Percentiles rank a stretch among this genome's conserved stretches.
phyloP scores from a whole-genome alignment of 2,329 filamentous ascomycete species.

The Paraconiothyrium sp. region DNA sequence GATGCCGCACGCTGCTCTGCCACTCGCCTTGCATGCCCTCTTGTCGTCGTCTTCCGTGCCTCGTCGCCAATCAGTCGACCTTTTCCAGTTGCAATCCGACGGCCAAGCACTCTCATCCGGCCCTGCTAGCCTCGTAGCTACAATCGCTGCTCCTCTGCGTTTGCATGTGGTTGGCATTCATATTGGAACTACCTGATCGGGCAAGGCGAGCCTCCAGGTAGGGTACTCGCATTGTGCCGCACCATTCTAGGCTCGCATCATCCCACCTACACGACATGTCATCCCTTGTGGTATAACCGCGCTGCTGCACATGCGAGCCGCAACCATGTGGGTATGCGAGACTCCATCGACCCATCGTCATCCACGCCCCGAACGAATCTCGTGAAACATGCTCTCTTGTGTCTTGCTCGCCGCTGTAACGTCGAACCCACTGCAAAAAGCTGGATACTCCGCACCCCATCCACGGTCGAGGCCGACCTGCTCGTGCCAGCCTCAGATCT shows the following conservation, averaged over 20 bases:
- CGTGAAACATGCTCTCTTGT: constrained; percentile 12
- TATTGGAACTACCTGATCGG: neutral
- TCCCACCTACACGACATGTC: neutral
- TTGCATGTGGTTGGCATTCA: constrained; percentile 6
- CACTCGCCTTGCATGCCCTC: constrained; percentile 1
- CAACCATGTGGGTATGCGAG: neutral
- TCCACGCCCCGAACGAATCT: constrained; percentile 1
- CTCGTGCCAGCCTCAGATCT: constrained; percentile 2
- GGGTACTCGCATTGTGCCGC: neutral
- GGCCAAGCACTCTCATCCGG: no score
- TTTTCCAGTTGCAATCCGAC: no score
- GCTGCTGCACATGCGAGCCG: neutral
- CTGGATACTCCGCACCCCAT: constrained; percentile 18
- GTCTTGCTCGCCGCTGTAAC: neutral
- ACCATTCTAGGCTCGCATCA: neutral
- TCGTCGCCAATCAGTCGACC: neutral
- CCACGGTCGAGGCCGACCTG: constrained; percentile 13
- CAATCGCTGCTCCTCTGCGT: neutral
- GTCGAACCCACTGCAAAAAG: neutral
- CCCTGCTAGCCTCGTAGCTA: constrained; percentile 1
- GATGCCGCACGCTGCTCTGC: neutral
- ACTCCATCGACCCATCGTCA: neutral
- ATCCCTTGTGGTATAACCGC: neutral
- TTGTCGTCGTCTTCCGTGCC: neutral
- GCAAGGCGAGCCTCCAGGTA: neutral